Evolutionary conservation across 2,329 filamentous ascomycete species (phyloP), one percentile per base, ranked within the genome.

Genomic region (Fusarium euwallaceae): DNA sequence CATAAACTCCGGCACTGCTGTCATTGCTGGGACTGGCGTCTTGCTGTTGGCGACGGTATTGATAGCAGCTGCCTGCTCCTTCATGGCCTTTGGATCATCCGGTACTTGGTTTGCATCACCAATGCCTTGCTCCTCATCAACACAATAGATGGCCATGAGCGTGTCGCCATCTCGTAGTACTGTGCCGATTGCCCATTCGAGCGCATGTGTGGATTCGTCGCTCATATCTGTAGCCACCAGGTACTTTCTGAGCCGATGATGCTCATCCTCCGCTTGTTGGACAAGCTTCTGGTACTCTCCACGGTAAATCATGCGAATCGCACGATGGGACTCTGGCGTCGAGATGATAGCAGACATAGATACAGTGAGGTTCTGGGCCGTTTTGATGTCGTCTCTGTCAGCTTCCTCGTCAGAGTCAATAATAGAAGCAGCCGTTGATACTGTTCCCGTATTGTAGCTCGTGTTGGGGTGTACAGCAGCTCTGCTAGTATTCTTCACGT

Each of bases 161-260:
- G 96, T 98, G 81, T 99, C 97, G 9, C 97, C 97, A 77, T 98
- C 95, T 59, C 97, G 91, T 34, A 99, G 87, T 7, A 98, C 95
- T 0, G 96, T 98, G 9, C 97, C 97, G 66, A 99, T 95, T 0
- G 96, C 97, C 97, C 97, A 99, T 82, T 99, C 97, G 36, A 99
- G 87, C 2, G 97, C 97, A 82, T 98, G 97, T 8, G 94, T 94
- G 6, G 96, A 95, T 84, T 99, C 97, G 41, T 97, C 94, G 76
- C 95, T 98, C 4, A 98, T 86, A 82, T 99, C 97, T 0, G 95
- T 98, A 4, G 97, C 96, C n/a, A 98, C 95, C 17, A 99, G 86
- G 81, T 98, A 99, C 78, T 97, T 97, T 63, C 97, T 90, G 70
- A 96, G 90, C 63, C 94, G 91, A 60, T 94, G 91, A 60, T 94